phyloP scores from a whole-genome alignment of 2,329 filamentous ascomycete genomes.

The Nothomitra cinnamomea region DNA sequence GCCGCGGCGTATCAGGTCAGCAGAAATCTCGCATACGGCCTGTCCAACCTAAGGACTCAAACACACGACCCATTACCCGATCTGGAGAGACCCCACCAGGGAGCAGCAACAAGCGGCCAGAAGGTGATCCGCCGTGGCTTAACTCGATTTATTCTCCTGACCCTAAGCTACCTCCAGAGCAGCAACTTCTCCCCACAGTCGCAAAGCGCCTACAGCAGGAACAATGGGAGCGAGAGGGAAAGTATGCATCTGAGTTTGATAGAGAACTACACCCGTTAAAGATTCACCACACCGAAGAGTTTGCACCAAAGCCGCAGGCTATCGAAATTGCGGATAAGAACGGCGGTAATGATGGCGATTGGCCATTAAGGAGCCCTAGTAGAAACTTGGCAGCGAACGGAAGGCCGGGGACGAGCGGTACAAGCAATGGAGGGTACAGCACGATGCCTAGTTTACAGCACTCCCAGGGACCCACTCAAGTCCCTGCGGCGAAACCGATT shows the following conservation, averaged over 20 bases:
- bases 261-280: slow-evolving; percentile 63
- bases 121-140: slow-evolving; percentile 93
- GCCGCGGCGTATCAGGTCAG: not conserved
- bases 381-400: slow-evolving; percentile 31
- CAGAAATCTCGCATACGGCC: slow-evolving; percentile 4
- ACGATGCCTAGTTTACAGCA: slow-evolving; percentile 44
- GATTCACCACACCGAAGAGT: slow-evolving; percentile 10
- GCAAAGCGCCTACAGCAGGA: slow-evolving; percentile 83
- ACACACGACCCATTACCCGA: slow-evolving; percentile 43
- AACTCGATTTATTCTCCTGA: slow-evolving; percentile 91
- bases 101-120: slow-evolving; percentile 48
- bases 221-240: slow-evolving; percentile 85
- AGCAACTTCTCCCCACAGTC: slow-evolving; percentile 89
- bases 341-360: not conserved
- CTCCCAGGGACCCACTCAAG: slow-evolving; percentile 23
- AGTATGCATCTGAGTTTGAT: slow-evolving; percentile 71
- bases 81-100: slow-evolving; percentile 35
- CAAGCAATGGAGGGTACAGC: slow-evolving; percentile 33
- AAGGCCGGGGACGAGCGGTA: slow-evolving; percentile 31
- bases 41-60: not conserved
- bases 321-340: not conserved
- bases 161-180: slow-evolving; percentile 79
- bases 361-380: slow-evolving; percentile 4
- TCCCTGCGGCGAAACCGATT: slow-evolving; percentile 12
- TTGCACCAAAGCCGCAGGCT: slow-evolving; percentile 10